Evolutionary conservation across 768 basidiomycete species (phyloP).

Genomic region (Boletus tomentosulus): DNA sequence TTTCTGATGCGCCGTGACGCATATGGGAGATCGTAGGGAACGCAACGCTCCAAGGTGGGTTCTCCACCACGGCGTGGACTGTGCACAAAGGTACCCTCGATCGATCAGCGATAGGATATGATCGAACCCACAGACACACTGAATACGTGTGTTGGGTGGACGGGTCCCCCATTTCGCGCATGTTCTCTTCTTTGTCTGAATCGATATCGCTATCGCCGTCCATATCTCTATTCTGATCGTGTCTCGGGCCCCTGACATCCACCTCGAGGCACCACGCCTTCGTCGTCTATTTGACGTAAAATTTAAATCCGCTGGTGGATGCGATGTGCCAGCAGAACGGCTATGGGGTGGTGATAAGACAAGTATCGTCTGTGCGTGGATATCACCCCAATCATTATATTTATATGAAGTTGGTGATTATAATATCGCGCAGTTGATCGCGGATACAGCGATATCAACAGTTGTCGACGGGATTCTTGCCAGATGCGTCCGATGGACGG

Average conservation of each 20-base stretch:
- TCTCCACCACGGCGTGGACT: not conserved
- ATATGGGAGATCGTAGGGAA: not conserved
- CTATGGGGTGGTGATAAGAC: not conserved
- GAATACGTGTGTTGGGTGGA: not conserved
- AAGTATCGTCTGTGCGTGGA: no score
- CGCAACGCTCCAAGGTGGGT: not conserved
- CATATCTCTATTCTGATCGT: not conserved
- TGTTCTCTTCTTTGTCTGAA: no score
- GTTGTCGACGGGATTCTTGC: not conserved
- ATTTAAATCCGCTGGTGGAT: no score
- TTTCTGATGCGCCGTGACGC: not conserved
- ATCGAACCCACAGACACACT: no score
- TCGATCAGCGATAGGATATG: not conserved
- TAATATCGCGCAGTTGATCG: slow-evolving; percentile 3
- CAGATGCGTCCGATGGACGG: not conserved
- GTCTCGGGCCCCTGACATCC: not conserved
- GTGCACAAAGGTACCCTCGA: not conserved
- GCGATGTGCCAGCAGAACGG: no score
- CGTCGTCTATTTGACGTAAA: no score
- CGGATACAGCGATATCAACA: not conserved
- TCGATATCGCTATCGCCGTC: not conserved
- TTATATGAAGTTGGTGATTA: not conserved
- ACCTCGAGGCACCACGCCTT: no score
- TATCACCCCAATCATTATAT: no score
- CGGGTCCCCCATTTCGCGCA: not conserved